Conservation (phyloP, 2,329 filamentous ascomycete genomes). For the Nemania sp. region DNA sequence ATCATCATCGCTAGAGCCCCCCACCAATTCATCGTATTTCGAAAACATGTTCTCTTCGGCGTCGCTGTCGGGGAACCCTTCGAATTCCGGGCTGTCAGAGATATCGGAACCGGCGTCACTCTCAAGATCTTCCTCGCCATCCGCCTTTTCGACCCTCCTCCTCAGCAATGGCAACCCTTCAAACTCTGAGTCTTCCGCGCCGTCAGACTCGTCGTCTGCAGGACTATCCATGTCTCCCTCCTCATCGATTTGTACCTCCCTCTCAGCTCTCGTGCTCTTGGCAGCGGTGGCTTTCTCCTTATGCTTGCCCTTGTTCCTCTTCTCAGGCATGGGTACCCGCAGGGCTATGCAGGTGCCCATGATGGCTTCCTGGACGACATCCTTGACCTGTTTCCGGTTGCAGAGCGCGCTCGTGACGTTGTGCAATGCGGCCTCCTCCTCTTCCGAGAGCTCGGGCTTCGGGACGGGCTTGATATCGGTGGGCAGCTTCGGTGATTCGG, state of each 20-base stretch:
- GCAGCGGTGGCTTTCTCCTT: slow-evolving; percentile 33
- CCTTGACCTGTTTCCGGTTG: slow-evolving; percentile 56
- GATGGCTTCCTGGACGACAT: slow-evolving; percentile 54
- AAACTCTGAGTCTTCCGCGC: slow-evolving; percentile 32
- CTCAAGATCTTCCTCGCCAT: slow-evolving; percentile 40
- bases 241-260: slow-evolving; percentile 21
- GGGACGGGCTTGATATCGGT: slow-evolving; percentile 53
- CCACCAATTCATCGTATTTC: slow-evolving; percentile 53
- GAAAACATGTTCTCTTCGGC: slow-evolving; percentile 46
- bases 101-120: slow-evolving; percentile 32
- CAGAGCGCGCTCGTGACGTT: slow-evolving; percentile 64
- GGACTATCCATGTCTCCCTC: slow-evolving; percentile 25
- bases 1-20: slow-evolving; percentile 49
- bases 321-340: slow-evolving; percentile 53
- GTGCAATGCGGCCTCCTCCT: slow-evolving; percentile 57
- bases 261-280: slow-evolving; percentile 22
- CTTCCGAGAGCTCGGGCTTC: slow-evolving; percentile 56
- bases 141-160: slow-evolving; percentile 43
- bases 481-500: slow-evolving; percentile 56
- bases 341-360: slow-evolving; percentile 54
- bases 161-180: slow-evolving; percentile 38
- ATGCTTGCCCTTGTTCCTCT: slow-evolving; percentile 42
- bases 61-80: slow-evolving; percentile 38
- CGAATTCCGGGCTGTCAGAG: slow-evolving; percentile 30
- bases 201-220: slow-evolving; percentile 32